Base-by-base conservation (phyloP, 805 yeast genomes). In the Cyberlindnera samutprakarnensis region DNA sequence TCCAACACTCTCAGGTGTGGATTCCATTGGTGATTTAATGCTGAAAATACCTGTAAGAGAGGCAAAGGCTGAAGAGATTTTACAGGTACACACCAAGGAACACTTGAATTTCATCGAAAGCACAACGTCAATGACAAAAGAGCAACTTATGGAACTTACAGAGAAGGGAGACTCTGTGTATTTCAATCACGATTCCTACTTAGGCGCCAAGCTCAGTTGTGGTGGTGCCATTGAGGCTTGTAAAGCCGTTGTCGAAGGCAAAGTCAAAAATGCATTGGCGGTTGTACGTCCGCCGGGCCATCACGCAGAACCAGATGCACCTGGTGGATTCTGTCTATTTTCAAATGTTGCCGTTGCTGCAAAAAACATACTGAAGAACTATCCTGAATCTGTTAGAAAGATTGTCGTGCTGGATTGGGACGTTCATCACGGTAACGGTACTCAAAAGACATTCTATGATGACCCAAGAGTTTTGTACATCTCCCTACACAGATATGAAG, bases 281-380 rank as follows among this genome's bases (percentile, higher is more conserved):
- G 84, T 92, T 7, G 95, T 92, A 12, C 74, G 99, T 43, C 99
- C 99, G 2, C 99, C 99, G 0, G 99, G 99, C 6, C 99, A 92
- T 61, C 99, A 92, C 53, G 97, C 98, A 1, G 99, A 94, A 52
- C 98, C 99, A 2, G 92, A 85, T 44, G 66, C 87, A 12, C 94
- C 98, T 0, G 97, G 96, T 29, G 99, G 99, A 11, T 92, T 92
- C 54, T 92, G 98, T 61, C 64, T 92, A 28, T 92, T 92, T 53
- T 82, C 94, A 39, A 92, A 92, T 51, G 99, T 92, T 16, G 96
- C 97, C 0, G 96, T 92, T 14, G 97, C 98, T 2, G 95, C 96
- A 13, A 82, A 82, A 49, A 76, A 79, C 37, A 80, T 88, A 41
- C 61, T 92, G 36, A 77, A 77, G 44, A 67, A 72, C 35, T 90